These are phyloP conservation scores for Xylaria intraflava DNA, from an alignment of 495 filamentous ascomycete species.

Conservation along the genomic window DNA sequence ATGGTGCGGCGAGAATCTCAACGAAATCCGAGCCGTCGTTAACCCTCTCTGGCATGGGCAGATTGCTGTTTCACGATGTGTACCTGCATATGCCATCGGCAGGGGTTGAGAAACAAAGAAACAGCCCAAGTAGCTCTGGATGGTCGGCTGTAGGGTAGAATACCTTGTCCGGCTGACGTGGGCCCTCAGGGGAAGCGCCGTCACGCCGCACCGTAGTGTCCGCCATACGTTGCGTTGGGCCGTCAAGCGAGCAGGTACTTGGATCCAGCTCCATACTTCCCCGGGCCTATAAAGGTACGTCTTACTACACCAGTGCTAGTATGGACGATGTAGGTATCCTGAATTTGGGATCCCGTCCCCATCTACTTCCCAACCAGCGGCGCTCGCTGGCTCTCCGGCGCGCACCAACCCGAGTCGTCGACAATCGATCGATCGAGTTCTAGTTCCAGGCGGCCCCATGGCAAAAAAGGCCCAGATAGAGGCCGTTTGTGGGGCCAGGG, in stretches of 20 bases:
- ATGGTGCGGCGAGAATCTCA: no score
- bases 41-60: not conserved
- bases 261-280: no score
- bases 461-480: not conserved
- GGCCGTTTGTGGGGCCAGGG: not conserved
- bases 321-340: no score
- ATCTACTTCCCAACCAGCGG: no score
- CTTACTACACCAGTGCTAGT: no score
- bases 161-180: conserved; percentile 14
- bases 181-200: conserved; percentile 25
- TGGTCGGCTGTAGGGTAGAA: not conserved
- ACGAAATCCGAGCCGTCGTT: no score
- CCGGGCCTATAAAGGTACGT: no score
- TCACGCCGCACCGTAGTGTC: no score
- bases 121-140: not conserved
- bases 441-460: not conserved
- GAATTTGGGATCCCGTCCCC: no score
- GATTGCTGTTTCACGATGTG: conserved; percentile 26
- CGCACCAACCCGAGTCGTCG: no score
- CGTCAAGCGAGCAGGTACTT: not conserved
- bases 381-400: no score
- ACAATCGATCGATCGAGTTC: no score
- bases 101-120: conserved; percentile 12
- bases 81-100: conserved; percentile 27
- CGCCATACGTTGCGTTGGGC: not conserved